Evolutionary conservation across 148 eudicot genomes (phyloP).

Genomic region (Selenicereus undatus): DNA sequence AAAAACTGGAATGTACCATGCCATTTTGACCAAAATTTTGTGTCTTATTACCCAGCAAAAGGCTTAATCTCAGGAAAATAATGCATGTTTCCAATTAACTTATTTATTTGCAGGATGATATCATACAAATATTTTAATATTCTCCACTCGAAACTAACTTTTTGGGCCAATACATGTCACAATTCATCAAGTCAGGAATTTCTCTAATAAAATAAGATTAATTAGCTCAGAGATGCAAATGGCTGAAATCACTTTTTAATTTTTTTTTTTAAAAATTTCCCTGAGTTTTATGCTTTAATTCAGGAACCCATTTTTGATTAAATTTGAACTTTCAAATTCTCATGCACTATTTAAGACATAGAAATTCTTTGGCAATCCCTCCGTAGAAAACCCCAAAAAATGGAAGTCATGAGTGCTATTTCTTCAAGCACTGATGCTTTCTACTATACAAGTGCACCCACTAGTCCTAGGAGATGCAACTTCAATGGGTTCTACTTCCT

Average conservation of each 20-base stretch:
- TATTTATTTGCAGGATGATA: not conserved
- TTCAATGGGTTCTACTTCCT: constrained; percentile 27
- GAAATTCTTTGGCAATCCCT: not conserved
- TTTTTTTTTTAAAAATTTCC: not conserved
- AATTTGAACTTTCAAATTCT: not conserved
- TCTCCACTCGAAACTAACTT: not conserved
- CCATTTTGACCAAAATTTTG: not conserved
- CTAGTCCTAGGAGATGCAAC: constrained; percentile 34
- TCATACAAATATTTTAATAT: not conserved
- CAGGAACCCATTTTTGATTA: constrained; percentile 11
- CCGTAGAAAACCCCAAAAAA: not conserved
- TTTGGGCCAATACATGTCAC: not conserved
- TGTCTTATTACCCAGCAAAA: constrained; percentile 14
- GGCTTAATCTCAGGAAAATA: constrained; percentile 11
- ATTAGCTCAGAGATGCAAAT: not conserved
- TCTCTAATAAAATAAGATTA: not conserved
- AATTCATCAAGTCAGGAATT: not conserved
- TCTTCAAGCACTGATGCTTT: constrained; percentile 28
- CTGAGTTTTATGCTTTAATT: constrained; percentile 9
- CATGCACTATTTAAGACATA: not conserved
- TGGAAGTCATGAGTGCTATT: constrained; percentile 7
- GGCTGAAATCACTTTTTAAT: constrained; percentile 2
- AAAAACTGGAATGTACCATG: not conserved
- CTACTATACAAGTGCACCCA: constrained; percentile 39
- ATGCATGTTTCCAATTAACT: constrained; percentile 7